Evolutionary conservation across 768 basidiomycete species (phyloP).

Genomic region (Xerocomellus chrysenteron): DNA sequence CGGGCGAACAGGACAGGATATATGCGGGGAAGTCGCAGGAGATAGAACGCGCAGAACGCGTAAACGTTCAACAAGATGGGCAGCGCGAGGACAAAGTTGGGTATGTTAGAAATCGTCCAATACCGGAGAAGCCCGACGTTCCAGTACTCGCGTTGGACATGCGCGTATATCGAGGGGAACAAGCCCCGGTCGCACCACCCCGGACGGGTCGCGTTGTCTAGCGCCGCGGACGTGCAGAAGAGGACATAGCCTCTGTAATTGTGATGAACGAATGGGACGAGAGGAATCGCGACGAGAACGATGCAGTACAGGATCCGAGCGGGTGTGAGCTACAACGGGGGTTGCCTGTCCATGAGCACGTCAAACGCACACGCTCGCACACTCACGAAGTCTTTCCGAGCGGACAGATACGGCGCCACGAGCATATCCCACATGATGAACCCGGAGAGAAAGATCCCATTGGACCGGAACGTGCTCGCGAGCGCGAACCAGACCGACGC

Average conservation of each 20-base stretch:
- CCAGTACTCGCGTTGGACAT: constrained; percentile 88
- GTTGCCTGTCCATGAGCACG: neutral
- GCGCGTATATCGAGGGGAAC: constrained; percentile 73
- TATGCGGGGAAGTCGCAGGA: constrained; percentile 5
- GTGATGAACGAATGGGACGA: constrained; percentile 69
- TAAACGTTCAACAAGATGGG: constrained; percentile 63
- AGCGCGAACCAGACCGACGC: constrained; percentile 63
- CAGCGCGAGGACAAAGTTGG: constrained; percentile 80
- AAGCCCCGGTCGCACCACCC: constrained; percentile 60
- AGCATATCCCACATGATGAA: constrained; percentile 77
- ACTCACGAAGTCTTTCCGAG: constrained; percentile 32
- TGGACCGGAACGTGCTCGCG: constrained; percentile 71
- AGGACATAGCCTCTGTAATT: constrained; percentile 62
- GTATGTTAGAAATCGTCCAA: constrained; percentile 80
- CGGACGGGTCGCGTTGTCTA: constrained; percentile 15
- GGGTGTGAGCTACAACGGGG: constrained; percentile 34
- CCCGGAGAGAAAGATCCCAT: constrained; percentile 72
- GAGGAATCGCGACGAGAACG: constrained; percentile 45
- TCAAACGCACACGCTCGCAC: neutral
- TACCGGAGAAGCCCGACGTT: constrained; percentile 80
- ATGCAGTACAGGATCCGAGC: constrained; percentile 36
- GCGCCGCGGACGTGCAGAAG: constrained; percentile 54
- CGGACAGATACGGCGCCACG: constrained; percentile 49
- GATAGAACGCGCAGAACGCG: constrained; percentile 27
- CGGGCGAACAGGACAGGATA: constrained; percentile 1